Base-by-base conservation (phyloP, 2,329 filamentous ascomycete genomes). In the Huntiella omanensis region DNA sequence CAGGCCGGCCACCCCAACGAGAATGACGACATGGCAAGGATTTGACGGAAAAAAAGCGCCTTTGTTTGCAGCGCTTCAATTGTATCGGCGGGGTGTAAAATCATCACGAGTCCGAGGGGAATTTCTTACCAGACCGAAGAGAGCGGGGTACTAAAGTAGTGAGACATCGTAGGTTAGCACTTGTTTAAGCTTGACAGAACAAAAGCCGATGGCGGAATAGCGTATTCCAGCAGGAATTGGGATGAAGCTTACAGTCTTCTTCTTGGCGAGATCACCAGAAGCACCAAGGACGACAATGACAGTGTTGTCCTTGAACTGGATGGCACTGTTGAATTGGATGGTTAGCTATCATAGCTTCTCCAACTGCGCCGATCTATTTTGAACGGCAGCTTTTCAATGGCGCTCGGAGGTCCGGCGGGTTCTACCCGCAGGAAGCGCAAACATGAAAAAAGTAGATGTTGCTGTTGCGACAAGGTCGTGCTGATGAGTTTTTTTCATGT, bases 231-330 rank as follows among this genome's bases (percentile, higher is more conserved):
- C 38, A 40, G 22, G 46, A 28, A 28, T 28, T 28, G 22, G 22
- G 22, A 28, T 28, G 49, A 38, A 37, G 45, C 77, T 62, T 67
- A 93, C 86, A 40, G 91, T 98, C 80, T 98, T 98, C 80, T 98
- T 98, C 75, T 98, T 98, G 44, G 91, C 91, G 55, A 98, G 69
- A 71, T 98, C 91, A 58, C 91, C 91, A 45, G 91, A 98, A 54
- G 91, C 91, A 59, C 91, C 91, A 55, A 98, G 79, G 57, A 98
- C 91, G 58, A 98, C 75, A 58, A 98, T 92, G 60, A 87, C 76
- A 54, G 91, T 98, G 73, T 98, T 92, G 60, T 96, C 85, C 73
- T 95, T 98, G 60, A 98, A 80, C 76, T 98, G 91, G 65, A 92
- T 73, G 58, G 76, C 78, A 60, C 85, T 93, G 62, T 34, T 33